A percentile compares a stretch with the other conserved stretches of the same genome.
These are phyloP conservation scores for Stachybotrys chartarum DNA, from an alignment of 2,329 filamentous ascomycete genomes.

Conservation along the genomic window DNA sequence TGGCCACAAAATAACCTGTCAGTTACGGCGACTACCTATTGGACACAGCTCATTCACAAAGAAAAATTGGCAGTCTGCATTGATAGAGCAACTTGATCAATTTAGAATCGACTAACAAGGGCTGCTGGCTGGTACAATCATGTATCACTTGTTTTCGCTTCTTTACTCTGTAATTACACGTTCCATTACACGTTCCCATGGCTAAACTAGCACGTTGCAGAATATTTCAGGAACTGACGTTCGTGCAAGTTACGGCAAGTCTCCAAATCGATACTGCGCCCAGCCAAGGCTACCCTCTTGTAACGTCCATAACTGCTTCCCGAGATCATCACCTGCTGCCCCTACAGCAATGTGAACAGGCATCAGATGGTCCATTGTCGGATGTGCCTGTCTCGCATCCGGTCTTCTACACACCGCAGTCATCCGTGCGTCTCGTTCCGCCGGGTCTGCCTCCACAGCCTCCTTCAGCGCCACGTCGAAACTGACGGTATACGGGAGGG, in stretches of 20 bases:
- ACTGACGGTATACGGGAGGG: constrained; percentile 49
- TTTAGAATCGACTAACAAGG: too few relatives aligned
- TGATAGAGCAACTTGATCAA: too few relatives aligned
- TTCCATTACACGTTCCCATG: too few relatives aligned
- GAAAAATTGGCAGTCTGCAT: too few relatives aligned
- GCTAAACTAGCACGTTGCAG: too few relatives aligned
- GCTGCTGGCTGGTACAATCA: constrained; percentile 14
- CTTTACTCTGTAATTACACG: too few relatives aligned
- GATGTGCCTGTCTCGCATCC: constrained; percentile 40
- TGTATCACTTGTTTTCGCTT: not conserved
- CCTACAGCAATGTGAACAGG: constrained; percentile 39
- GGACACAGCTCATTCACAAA: too few relatives aligned
- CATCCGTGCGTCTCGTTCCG: constrained; percentile 31
- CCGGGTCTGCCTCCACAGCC: constrained; percentile 43
- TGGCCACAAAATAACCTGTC: too few relatives aligned
- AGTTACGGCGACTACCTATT: too few relatives aligned
- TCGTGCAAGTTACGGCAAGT: constrained; percentile 13
- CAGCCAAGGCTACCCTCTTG: constrained; percentile 38
- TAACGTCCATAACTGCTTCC: constrained; percentile 36
- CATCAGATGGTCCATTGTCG: constrained; percentile 43
- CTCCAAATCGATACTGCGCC: constrained; percentile 40
- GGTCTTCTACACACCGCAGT: constrained; percentile 29
- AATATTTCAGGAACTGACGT: too few relatives aligned
- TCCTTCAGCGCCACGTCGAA: constrained; percentile 65
- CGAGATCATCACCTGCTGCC: constrained; percentile 33